Base-by-base conservation (phyloP, 2,329 filamentous ascomycete genomes). In the Verticillium isaacii region DNA sequence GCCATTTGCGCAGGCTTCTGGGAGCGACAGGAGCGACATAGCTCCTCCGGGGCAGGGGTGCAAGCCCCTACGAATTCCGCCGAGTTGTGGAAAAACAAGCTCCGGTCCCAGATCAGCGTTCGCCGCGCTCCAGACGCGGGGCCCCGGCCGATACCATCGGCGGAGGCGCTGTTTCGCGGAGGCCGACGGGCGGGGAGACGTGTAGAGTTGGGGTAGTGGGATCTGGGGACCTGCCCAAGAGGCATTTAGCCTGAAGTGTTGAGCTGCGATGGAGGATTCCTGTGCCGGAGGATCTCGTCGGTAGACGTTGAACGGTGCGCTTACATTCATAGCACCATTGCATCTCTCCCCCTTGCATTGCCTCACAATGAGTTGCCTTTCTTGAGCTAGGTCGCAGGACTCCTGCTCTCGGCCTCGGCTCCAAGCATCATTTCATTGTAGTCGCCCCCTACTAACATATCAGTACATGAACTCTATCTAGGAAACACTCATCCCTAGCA, bases 51-150 rank as follows among this genome's bases (percentile, higher is more conserved):
- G 54, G 14, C 52, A 17, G 29, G 54, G 54, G 23, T 56, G 29
- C 54, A 25, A 25, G 23, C 32, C 54, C 29, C n/a, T 29, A 25
- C 29, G 23, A 32, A 32, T 57, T 57, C 32, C 55, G 14, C 55
- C 55, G 55, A 57, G 55, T 57, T 57, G 55, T 57, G 55, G 55
- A 37, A 57, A 57, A 57, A 57, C 55, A 57, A 23, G 19, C 45
- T 52, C 45, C 45, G 45, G 45, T 11, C 19, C 45, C 45, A 52
- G 45, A 52, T 52, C 45, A 52, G 45, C 45, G 45, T 52, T 19
- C 19, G n/a, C n/a, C 45, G 12, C 19, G 12, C 19, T 25, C n/a
- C 3, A 52, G 45, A 52, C 45, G 45, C 19, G 45, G 45, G 45
- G 45, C 19, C 19, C 45, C 45, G 45, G 45, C 45, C 45, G 45